Evolutionary conservation across 2,329 filamentous ascomycete genomes (phyloP).

Genomic region (Cytospora leucostoma): DNA sequence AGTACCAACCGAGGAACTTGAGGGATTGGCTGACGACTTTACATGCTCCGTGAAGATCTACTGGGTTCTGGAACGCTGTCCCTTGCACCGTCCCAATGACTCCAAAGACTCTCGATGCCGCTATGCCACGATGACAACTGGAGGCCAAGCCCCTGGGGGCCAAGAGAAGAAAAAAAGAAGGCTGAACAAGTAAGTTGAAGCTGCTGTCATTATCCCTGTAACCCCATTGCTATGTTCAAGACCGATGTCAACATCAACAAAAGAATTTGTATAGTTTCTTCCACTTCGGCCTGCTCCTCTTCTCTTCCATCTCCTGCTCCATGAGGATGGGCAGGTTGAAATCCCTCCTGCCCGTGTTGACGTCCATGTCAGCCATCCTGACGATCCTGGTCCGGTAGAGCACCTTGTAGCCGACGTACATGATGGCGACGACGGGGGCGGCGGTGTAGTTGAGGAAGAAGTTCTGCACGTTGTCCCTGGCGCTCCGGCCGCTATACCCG

Average conservation of each 20-base stretch:
- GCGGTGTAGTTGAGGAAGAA: conserved; percentile 78
- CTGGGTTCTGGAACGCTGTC: too few relatives aligned
- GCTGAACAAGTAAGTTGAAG: background rate
- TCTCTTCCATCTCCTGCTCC: conserved; percentile 77
- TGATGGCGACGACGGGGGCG: conserved; percentile 65
- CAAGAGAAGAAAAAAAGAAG: too few relatives aligned
- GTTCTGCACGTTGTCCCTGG: conserved; percentile 53
- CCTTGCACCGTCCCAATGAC: too few relatives aligned
- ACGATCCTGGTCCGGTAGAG: conserved; percentile 70
- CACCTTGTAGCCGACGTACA: conserved; percentile 76
- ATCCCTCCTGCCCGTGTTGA: conserved; percentile 82
- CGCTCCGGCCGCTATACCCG: conserved; percentile 48
- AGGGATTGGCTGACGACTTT: background rate
- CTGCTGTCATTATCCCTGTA: background rate
- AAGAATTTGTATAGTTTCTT: conserved; percentile 74
- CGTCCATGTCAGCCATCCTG: conserved; percentile 73
- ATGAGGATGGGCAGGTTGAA: conserved; percentile 78
- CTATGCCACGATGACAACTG: too few relatives aligned
- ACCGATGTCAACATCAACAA: conserved; percentile 51
- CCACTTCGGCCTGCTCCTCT: conserved; percentile 71
- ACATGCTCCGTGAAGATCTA: too few relatives aligned
- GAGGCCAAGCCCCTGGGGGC: too few relatives aligned
- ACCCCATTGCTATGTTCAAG: too few relatives aligned
- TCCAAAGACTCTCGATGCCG: too few relatives aligned
- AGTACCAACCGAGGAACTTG: background rate